phyloP scores from a whole-genome alignment of 2,329 filamentous ascomycete genomes.

The Microdochium nivale region DNA sequence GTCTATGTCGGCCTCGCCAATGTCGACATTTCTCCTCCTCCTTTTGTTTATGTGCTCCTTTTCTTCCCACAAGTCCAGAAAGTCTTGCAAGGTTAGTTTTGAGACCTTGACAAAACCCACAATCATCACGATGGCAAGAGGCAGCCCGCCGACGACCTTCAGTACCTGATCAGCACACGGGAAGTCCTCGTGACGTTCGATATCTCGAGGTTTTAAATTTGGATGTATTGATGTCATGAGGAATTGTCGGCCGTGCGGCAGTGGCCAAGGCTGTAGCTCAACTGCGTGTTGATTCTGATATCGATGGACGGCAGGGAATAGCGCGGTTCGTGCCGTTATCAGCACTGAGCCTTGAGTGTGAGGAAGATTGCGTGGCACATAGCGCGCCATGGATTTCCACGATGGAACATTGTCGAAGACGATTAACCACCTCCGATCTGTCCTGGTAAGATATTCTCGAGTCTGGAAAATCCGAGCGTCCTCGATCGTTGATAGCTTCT shows the following conservation, averaged over 20 bases:
- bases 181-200: constrained; percentile 8
- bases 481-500: not conserved
- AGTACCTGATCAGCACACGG: constrained; percentile 6
- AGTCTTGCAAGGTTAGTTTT: constrained; percentile 8
- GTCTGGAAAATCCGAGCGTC: not conserved
- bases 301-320: not conserved
- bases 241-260: constrained; percentile 2
- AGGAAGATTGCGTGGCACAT: not conserved
- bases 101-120: constrained; percentile 11
- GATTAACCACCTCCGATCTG: not conserved
- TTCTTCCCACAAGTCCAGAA: constrained; percentile 14
- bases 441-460: not conserved
- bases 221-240: not conserved
- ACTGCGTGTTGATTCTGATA: constrained; percentile 3
- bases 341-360: not conserved
- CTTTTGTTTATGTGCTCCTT: constrained; percentile 1
- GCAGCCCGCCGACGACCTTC: constrained; percentile 7
- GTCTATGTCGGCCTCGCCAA: not conserved
- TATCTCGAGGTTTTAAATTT: not conserved
- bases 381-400: not conserved
- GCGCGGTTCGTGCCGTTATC: not conserved
- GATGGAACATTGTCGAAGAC: not conserved
- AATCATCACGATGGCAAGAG: constrained; percentile 11
- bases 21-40: constrained; percentile 1
- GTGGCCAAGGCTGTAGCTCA: constrained; percentile 5